These are phyloP conservation scores for Coemansia sp. DNA, from an alignment of 192 early-diverging fungal species.

Conservation along the genomic window DNA sequence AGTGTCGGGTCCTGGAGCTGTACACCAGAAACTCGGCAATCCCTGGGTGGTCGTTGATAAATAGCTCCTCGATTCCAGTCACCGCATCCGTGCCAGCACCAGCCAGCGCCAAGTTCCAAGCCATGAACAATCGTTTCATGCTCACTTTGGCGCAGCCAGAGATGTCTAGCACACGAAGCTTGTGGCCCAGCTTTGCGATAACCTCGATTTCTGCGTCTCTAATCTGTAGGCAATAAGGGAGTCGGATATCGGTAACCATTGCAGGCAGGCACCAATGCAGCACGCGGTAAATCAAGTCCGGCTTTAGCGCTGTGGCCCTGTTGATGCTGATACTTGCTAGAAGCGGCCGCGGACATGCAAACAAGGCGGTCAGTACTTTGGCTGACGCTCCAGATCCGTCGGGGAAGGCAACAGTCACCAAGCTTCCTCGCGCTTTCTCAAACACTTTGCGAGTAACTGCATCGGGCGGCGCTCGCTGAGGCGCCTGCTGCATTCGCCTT, in stretches of 20 bases:
- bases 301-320: not conserved
- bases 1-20: conserved; percentile 32
- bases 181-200: conserved; percentile 15
- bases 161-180: conserved; percentile 45
- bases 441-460: conserved; percentile 19
- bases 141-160: conserved; percentile 41
- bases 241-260: conserved; percentile 12
- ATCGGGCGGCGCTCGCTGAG: conserved; percentile 10
- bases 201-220: conserved; percentile 9
- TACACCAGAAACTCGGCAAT: conserved; percentile 42
- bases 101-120: conserved; percentile 24
- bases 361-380: conserved; percentile 14
- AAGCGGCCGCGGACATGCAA: conserved; percentile 24
- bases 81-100: conserved; percentile 16
- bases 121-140: conserved; percentile 27
- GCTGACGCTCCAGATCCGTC: not conserved
- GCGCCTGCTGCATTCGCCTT: not conserved
- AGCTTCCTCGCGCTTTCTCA: conserved; percentile 15
- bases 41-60: conserved; percentile 46
- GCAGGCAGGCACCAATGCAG: conserved; percentile 18
- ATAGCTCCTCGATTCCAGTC: conserved; percentile 29
- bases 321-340: conserved; percentile 10
- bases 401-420: conserved; percentile 15
- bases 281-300: conserved; percentile 6
- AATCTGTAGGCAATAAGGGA: conserved; percentile 29